Conservation (phyloP, 345 rosid genomes). For the Dipteronia dyeriana region DNA sequence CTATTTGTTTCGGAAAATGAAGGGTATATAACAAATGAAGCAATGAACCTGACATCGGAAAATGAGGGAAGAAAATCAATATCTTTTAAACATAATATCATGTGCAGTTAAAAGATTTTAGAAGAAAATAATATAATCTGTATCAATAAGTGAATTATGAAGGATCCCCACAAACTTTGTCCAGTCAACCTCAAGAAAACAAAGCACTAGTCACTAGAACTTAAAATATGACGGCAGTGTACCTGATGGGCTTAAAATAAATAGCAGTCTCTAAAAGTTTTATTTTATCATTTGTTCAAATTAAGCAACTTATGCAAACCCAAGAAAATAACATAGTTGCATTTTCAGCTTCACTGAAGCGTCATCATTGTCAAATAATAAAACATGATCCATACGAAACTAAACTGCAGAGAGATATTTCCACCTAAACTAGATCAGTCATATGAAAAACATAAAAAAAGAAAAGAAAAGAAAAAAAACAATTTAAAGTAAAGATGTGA, state of each 20-base stretch:
- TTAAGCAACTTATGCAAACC: neutral
- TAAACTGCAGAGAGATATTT: neutral
- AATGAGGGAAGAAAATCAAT: neutral
- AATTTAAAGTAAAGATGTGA: neutral
- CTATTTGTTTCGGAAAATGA: neutral
- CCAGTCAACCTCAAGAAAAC: neutral
- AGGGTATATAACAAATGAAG: neutral
- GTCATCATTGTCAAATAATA: neutral
- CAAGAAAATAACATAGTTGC: neutral
- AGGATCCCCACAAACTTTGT: neutral
- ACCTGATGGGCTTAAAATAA: neutral
- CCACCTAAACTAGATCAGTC: slow-evolving; percentile 1
- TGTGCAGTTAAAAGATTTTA: neutral
- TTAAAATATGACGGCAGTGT: neutral
- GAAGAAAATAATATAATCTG: neutral
- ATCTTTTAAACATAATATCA: neutral
- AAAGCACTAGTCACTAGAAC: neutral
- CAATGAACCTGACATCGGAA: neutral
- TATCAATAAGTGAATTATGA: neutral
- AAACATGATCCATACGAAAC: neutral
- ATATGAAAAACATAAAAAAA: neutral
- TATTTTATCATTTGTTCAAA: neutral
- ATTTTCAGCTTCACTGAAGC: neutral
- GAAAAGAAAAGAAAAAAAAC: neutral
- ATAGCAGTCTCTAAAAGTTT: neutral